Evolutionary conservation across 306 rosid species (phyloP).

Genomic region (Calophaca sinica): DNA sequence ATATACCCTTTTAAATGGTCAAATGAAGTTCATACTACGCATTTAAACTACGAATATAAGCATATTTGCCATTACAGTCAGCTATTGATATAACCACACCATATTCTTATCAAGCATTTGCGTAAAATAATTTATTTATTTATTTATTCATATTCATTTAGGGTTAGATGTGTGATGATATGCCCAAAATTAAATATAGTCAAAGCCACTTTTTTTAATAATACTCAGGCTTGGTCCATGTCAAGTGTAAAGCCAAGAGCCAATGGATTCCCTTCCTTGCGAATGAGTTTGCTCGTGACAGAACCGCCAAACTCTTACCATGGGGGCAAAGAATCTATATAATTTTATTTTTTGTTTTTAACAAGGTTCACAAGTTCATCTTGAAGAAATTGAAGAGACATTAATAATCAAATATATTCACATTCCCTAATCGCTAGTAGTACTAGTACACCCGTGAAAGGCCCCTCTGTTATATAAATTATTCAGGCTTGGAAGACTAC

Average conservation of each 20-base stretch:
- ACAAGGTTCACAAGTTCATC: slow-evolving; percentile 26
- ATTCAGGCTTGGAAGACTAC: too few species aligned
- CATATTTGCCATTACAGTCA: too few species aligned
- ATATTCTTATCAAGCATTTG: too few species aligned
- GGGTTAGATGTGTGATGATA: not conserved
- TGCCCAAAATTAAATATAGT: not conserved
- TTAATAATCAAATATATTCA: slow-evolving; percentile 15
- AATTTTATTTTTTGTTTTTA: not conserved
- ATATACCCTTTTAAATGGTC: too few species aligned
- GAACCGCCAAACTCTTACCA: slow-evolving; percentile 55
- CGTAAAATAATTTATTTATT: not conserved
- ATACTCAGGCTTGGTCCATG: slow-evolving; percentile 38
- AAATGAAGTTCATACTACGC: too few species aligned
- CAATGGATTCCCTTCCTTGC: slow-evolving; percentile 46
- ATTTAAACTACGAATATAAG: too few species aligned
- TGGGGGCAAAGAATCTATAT: slow-evolving; percentile 59
- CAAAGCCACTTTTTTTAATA: not conserved
- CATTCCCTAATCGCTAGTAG: slow-evolving; percentile 15
- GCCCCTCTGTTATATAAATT: not conserved
- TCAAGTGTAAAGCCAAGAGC: slow-evolving; percentile 35
- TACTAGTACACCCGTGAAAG: slow-evolving; percentile 53
- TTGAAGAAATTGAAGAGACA: slow-evolving; percentile 24
- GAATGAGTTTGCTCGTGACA: slow-evolving; percentile 57
- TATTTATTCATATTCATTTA: not conserved
- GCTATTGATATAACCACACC: too few species aligned